These are phyloP conservation scores for Penicillium flavigenum DNA, from an alignment of 495 filamentous ascomycete species.

Conservation along the genomic window DNA sequence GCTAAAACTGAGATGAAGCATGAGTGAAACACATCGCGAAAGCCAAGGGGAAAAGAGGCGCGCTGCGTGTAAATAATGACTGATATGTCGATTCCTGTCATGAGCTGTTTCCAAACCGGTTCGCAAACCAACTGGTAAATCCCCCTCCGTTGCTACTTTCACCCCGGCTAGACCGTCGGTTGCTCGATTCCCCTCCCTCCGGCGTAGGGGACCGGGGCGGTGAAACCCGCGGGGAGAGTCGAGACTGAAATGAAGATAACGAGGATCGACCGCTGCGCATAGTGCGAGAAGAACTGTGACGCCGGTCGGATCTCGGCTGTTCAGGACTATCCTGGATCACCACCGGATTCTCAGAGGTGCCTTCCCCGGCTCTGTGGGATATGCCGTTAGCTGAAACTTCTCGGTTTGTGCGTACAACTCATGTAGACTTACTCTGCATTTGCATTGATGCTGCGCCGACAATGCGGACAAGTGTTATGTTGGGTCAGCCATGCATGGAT, in stretches of 20 bases:
- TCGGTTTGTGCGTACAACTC: background rate
- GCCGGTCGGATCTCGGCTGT: constrained; percentile 15
- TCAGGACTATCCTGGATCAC: constrained; percentile 32
- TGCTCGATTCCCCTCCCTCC: constrained; percentile 9
- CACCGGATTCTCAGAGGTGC: constrained; percentile 36
- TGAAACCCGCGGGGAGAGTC: constrained; percentile 2
- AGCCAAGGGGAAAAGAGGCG: background rate
- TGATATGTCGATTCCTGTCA: background rate
- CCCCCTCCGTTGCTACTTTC: constrained; percentile 31
- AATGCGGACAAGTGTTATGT: constrained; percentile 90
- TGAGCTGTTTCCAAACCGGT: constrained; percentile 31
- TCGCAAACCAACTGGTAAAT: constrained; percentile 40
- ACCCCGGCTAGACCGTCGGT: constrained; percentile 22
- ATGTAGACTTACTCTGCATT: constrained; percentile 25
- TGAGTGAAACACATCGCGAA: background rate
- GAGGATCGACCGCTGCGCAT: constrained; percentile 25
- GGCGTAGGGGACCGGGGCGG: constrained; percentile 10
- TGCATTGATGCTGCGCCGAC: constrained; percentile 68
- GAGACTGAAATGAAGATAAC: constrained; percentile 13
- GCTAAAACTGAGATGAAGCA: constrained; percentile 4
- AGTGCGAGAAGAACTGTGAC: constrained; percentile 25
- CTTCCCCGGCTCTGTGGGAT: constrained; percentile 16
- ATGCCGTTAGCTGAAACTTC: constrained; percentile 14
- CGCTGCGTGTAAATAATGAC: background rate
- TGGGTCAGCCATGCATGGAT: constrained; percentile 77